Conservation (phyloP, 2,329 filamentous ascomycete species). For the Diplodia intermedia region DNA sequence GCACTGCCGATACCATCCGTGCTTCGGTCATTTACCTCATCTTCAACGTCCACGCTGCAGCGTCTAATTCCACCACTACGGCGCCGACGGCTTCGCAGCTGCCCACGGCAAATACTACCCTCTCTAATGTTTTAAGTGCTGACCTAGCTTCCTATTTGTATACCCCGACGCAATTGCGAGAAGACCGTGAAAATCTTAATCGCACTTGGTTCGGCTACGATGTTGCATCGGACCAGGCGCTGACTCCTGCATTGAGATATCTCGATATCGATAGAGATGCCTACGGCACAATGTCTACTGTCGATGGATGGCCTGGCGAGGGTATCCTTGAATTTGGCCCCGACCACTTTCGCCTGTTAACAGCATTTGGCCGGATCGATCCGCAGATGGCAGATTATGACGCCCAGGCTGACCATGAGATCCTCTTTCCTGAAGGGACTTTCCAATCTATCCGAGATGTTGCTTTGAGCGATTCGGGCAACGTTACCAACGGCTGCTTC, state of each 20-base stretch:
- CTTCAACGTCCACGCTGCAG: slow-evolving; percentile 66
- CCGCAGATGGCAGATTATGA: slow-evolving; percentile 64
- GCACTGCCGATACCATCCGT: slow-evolving; percentile 62
- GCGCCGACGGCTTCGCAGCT: slow-evolving; percentile 52
- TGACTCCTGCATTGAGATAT: slow-evolving; percentile 34
- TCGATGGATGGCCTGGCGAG: slow-evolving; percentile 70
- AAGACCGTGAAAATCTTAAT: slow-evolving; percentile 64
- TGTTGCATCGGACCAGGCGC: neutral
- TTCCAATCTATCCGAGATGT: slow-evolving; percentile 51
- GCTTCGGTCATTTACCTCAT: slow-evolving; percentile 62
- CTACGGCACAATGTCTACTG: slow-evolving; percentile 53
- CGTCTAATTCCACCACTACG: slow-evolving; percentile 46
- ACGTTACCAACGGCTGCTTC: slow-evolving; percentile 61
- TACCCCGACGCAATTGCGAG: slow-evolving; percentile 56
- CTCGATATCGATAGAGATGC: slow-evolving; percentile 33
- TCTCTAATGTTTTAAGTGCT: slow-evolving; percentile 57
- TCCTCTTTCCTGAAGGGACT: slow-evolving; percentile 60
- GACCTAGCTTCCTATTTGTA: slow-evolving; percentile 62
- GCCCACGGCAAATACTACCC: slow-evolving; percentile 52
- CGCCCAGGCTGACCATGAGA: slow-evolving; percentile 56
- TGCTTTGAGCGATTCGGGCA: slow-evolving; percentile 48
- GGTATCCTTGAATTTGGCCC: slow-evolving; percentile 61
- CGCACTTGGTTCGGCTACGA: slow-evolving; percentile 60
- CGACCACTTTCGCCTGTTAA: slow-evolving; percentile 60
- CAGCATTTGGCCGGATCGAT: slow-evolving; percentile 64